Percentiles rank a stretch among this genome's conserved stretches.
phyloP scores from a whole-genome alignment of 1,284 basidiomycete genomes.

The Heterobasidion annosum region DNA sequence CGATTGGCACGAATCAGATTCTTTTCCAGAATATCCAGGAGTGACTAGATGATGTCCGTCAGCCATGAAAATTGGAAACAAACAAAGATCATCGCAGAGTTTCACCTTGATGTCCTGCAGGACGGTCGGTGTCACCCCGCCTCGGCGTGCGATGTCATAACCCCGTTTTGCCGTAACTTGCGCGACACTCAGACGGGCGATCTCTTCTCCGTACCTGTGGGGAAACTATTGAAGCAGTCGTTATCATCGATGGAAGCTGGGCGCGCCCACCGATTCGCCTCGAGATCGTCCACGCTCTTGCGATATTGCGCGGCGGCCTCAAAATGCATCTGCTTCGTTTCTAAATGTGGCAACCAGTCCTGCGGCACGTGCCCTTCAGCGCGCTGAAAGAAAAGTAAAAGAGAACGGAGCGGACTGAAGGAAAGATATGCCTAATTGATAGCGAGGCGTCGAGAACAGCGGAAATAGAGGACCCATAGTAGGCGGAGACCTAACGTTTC shows the following conservation, averaged over 20 bases:
- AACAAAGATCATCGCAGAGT: background rate
- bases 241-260: background rate
- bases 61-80: background rate
- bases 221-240: background rate
- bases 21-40: slow-evolving; percentile 62
- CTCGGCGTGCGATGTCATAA: slow-evolving; percentile 60
- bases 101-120: slow-evolving; percentile 70
- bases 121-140: slow-evolving; percentile 52
- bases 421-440: slow-evolving; percentile 38
- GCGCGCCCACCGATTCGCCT: slow-evolving; percentile 54
- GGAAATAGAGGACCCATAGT: slow-evolving; percentile 53
- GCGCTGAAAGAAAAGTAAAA: background rate
- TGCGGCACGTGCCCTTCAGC: slow-evolving; percentile 20
- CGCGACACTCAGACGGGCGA: slow-evolving; percentile 68
- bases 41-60: slow-evolving; percentile 32
- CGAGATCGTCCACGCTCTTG: slow-evolving; percentile 88
- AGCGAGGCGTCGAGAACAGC: slow-evolving; percentile 42
- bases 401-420: slow-evolving; percentile 33
- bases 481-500: slow-evolving; percentile 50
- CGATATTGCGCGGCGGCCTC: slow-evolving; percentile 85
- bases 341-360: slow-evolving; percentile 79
- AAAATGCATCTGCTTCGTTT: slow-evolving; percentile 83
- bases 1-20: slow-evolving; percentile 70
- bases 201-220: slow-evolving; percentile 75
- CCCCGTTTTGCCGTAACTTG: slow-evolving; percentile 66